Percentiles rank a stretch among this genome's conserved stretches.
Evolutionary conservation across 768 basidiomycete genomes (phyloP).

Genomic region (Lentinula edodes): DNA sequence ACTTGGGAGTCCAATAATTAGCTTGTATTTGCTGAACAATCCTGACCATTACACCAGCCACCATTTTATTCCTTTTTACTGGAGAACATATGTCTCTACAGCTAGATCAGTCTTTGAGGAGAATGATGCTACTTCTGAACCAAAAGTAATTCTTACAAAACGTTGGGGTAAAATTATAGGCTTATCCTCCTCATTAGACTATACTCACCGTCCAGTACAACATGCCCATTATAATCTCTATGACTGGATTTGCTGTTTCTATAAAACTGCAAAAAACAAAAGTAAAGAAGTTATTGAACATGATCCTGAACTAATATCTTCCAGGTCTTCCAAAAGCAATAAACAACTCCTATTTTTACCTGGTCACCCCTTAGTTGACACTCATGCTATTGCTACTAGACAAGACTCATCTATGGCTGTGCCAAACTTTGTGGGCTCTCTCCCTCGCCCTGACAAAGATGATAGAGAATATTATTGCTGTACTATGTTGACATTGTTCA

Average conservation of each 20-base stretch:
- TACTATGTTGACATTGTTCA: slow-evolving; percentile 25
- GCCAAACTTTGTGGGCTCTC: slow-evolving; percentile 22
- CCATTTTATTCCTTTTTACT: slow-evolving; percentile 26
- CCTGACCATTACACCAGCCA: slow-evolving; percentile 35
- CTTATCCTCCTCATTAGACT: slow-evolving; percentile 11
- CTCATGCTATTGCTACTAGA: slow-evolving; percentile 14
- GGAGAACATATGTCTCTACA: slow-evolving; percentile 24
- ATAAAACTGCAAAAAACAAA: background rate
- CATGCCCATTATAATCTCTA: slow-evolving; percentile 10
- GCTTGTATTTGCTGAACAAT: slow-evolving; percentile 25
- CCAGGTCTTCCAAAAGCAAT: slow-evolving; percentile 6
- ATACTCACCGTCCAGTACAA: slow-evolving; percentile 24
- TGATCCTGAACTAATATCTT: background rate
- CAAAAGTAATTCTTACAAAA: slow-evolving; percentile 17
- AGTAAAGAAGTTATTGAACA: background rate
- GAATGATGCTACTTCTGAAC: slow-evolving; percentile 6
- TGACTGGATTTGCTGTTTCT: slow-evolving; percentile 1
- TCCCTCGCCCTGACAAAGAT: slow-evolving; percentile 24
- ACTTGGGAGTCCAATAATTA: slow-evolving; percentile 31
- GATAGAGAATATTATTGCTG: slow-evolving; percentile 24
- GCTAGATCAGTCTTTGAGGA: slow-evolving; percentile 12
- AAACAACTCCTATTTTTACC: no score
- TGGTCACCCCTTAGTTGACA: slow-evolving; percentile 17
- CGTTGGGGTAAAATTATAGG: slow-evolving; percentile 14
- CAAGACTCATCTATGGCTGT: slow-evolving; percentile 3